Conservation (phyloP, 2,329 filamentous ascomycete species). For the Fusarium piperis region DNA sequence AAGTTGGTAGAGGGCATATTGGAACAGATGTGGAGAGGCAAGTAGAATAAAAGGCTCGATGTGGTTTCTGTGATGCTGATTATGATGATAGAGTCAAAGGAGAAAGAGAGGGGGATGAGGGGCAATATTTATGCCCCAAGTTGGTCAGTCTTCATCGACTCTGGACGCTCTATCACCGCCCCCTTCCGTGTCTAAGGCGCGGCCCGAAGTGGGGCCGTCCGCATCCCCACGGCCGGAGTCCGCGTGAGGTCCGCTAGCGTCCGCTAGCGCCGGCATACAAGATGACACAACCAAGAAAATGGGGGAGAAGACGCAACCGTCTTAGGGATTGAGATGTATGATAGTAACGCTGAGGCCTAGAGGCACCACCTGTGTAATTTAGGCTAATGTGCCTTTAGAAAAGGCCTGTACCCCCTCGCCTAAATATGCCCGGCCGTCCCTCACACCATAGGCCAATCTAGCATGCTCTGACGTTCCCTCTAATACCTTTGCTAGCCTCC, state of each 20-base stretch:
- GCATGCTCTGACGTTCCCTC: too few species aligned
- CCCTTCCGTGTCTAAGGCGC: neutral
- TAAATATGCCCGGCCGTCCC: too few species aligned
- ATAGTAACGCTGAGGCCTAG: neutral
- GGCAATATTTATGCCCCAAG: neutral
- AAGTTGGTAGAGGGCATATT: conserved; percentile 41
- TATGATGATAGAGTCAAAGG: neutral
- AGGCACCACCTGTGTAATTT: too few species aligned
- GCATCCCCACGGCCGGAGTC: neutral
- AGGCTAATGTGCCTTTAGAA: too few species aligned
- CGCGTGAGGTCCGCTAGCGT: neutral
- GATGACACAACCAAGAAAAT: neutral
- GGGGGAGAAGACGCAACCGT: neutral
- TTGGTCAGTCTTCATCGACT: neutral
- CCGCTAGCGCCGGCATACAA: neutral
- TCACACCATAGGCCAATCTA: too few species aligned
- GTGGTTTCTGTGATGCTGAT: neutral
- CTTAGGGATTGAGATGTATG: neutral
- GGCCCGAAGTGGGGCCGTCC: neutral
- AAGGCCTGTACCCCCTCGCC: too few species aligned
- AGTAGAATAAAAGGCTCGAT: neutral
- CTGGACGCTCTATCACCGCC: neutral
- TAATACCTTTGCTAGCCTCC: too few species aligned
- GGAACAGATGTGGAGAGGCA: neutral
- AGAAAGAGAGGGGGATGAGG: neutral